Base-by-base conservation (phyloP, 257 asterid species). In the Voacanga thouarsii region DNA sequence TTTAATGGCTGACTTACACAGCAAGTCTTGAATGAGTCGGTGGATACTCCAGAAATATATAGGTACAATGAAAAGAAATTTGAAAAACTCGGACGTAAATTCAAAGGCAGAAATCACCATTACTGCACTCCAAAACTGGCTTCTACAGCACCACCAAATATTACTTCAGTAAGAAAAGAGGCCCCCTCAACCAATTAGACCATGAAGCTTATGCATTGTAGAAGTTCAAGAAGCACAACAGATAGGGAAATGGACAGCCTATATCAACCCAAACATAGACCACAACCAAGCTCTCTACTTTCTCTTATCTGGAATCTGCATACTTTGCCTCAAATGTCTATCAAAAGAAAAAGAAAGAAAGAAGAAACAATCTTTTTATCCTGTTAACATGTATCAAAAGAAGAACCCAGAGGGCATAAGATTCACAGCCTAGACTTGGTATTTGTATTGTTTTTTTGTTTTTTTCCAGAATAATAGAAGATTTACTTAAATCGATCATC, bases 11-110 rank as follows among this genome's bases (percentile, higher is more conserved):
- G 74, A 78, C 6, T 19, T 39, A 72, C 44, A 51, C 30, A 69
- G 26, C 33, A 39, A 44, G 24, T 33, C 30, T 43, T 50, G 60
- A 68, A 68, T 63, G 11, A 28, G 50, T 26, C 65, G 12, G 23
- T 16, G 33, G 30, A 60, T 45, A 60, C 67, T 28, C 37, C 33
- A 37, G 56, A 33, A 79, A 72, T 30, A 3, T 72, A 4, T n/a
- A 75, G 63, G 56, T 59, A 53, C 65, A 43, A 37, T 18, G 9
- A 49, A 71, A 71, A 45, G n/a, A n/a, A 77, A 12, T 56, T 41
- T 24, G 44, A 14, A 43, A 69, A 53, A 43, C 24, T 6, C 5
- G 43, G 39, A 47, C 68, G 50, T 2, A 14, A 7, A 9, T 56
- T 16, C 26, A 76, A 16, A 6, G 12, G 12, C 61, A 55, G 24